Base-by-base conservation (phyloP, 805 yeast species). In the baker's yeast (Saccharomyces cerevisiae) region DNA sequence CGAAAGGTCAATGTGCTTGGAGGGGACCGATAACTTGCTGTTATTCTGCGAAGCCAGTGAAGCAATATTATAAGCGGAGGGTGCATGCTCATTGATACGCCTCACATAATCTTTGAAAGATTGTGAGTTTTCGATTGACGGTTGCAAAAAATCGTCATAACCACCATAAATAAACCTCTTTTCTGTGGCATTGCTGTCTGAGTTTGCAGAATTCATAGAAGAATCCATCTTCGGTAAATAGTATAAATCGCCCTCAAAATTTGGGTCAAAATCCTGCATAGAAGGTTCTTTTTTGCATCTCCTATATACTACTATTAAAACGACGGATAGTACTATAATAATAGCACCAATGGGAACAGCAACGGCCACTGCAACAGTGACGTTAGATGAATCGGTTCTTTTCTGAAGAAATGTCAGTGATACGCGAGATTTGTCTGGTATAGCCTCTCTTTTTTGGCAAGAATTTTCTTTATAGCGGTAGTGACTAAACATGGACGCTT, bases 231-330 rank as follows among this genome's bases (percentile, higher is more conserved):
- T 87, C 1, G 90, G 90, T 52, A 85, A 72, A 9, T 82, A 79
- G 1, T 89, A 85, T 51, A 84, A 84, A 55, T 86, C 89, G 27
- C 87, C 89, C 57, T 84, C 86, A 66, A 84, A 85, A 62, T 85
- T 89, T 1, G 90, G 90, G 68, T 86, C 89, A 58, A 82, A 55
- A 59, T 85, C 89, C 51, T 78, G 76, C 63, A 36, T 17, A 21
- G 17, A 17, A 31, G 82, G 80, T 67, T 84, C 86, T 60, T 78
- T 78, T 65, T 80, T 84, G 57, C 79, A 81, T 61, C 79, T 81
- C 57, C 78, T 74, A 66, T 83, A 85, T 29, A 80, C 79, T 62
- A 78, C 77, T 64, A 69, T 75, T 22, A 82, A 65, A 27, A 85
- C 79, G 51, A 65, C 71, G 0, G 79, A 76, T 49, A 86, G 66